Percentiles rank a stretch among this genome's conserved stretches.
Evolutionary conservation across 1,284 basidiomycete genomes (phyloP).

Genomic region (Cutaneotrichosporon sp.): DNA sequence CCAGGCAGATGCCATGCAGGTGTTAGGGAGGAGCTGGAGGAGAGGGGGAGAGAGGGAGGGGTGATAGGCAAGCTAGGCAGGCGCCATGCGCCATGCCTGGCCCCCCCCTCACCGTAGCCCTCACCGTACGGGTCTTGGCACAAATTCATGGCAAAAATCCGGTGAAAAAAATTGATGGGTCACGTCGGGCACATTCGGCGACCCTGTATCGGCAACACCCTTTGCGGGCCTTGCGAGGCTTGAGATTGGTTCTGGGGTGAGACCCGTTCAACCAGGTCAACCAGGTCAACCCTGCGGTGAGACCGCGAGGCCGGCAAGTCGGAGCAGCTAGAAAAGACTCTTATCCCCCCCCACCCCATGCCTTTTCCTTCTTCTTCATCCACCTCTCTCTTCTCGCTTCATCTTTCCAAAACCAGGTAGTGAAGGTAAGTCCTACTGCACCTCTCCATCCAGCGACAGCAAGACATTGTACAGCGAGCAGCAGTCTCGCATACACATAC

Average conservation of each 20-base stretch:
- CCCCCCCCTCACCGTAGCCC: no score
- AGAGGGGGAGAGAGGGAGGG: background rate
- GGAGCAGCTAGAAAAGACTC: background rate
- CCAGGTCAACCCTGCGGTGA: no score
- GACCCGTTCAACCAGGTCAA: no score
- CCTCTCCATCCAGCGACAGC: no score
- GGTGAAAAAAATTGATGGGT: background rate
- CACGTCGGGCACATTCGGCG: background rate
- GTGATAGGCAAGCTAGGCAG: background rate
- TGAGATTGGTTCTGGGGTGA: background rate
- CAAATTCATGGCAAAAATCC: no score
- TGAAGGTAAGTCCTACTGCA: slow-evolving; percentile 14
- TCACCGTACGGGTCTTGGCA: background rate
- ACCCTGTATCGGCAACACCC: no score
- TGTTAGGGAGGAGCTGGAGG: background rate
- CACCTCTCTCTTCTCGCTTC: slow-evolving; percentile 19
- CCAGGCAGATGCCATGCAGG: no score
- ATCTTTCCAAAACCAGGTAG: slow-evolving; percentile 7
- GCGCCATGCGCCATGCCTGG: no score
- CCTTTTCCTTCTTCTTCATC: slow-evolving; percentile 18
- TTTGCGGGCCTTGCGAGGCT: no score
- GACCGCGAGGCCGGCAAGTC: no score
- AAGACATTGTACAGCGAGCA: no score
- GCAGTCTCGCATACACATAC: no score
- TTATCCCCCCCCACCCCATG: slow-evolving; percentile 3